Percentiles rank a stretch among this genome's conserved stretches.
phyloP scores from a whole-genome alignment of 495 filamentous ascomycete genomes.

The Xylaria bambusicola region DNA sequence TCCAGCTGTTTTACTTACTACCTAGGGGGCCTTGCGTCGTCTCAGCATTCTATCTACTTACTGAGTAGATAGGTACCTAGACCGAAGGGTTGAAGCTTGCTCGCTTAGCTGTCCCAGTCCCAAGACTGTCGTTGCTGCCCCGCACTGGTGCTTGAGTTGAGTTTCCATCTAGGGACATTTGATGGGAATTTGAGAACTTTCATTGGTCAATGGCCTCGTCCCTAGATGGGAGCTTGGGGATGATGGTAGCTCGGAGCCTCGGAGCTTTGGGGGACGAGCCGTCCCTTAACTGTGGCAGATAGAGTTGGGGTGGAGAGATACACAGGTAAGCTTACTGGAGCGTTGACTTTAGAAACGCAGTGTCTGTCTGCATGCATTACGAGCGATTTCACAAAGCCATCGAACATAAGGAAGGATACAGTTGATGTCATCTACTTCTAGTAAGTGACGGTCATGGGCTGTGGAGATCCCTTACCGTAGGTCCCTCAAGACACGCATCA shows the following conservation, averaged over 20 bases:
- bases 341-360: too few relatives aligned
- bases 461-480: background rate
- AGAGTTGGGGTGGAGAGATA: background rate
- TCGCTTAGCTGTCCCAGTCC: constrained; percentile 1
- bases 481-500: background rate
- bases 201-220: constrained; percentile 14
- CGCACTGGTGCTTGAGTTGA: constrained; percentile 2
- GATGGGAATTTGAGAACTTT: constrained; percentile 7
- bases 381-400: too few relatives aligned
- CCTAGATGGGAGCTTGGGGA: too few relatives aligned
- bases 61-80: too few relatives aligned
- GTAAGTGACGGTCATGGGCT: background rate
- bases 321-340: too few relatives aligned
- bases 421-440: background rate
- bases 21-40: too few relatives aligned
- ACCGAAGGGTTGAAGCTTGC: too few relatives aligned
- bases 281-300: background rate
- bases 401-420: too few relatives aligned
- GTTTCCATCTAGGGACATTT: constrained; percentile 9
- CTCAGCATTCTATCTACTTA: too few relatives aligned
- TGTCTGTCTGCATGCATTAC: too few relatives aligned
- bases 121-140: constrained; percentile 18
- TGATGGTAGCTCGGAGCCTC: background rate
- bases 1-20: too few relatives aligned
- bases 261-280: background rate